A percentile compares a stretch with the other conserved stretches of the same genome.
phyloP scores from a whole-genome alignment of 2,329 filamentous ascomycete genomes.

The Teratosphaeria epicoccoides region DNA sequence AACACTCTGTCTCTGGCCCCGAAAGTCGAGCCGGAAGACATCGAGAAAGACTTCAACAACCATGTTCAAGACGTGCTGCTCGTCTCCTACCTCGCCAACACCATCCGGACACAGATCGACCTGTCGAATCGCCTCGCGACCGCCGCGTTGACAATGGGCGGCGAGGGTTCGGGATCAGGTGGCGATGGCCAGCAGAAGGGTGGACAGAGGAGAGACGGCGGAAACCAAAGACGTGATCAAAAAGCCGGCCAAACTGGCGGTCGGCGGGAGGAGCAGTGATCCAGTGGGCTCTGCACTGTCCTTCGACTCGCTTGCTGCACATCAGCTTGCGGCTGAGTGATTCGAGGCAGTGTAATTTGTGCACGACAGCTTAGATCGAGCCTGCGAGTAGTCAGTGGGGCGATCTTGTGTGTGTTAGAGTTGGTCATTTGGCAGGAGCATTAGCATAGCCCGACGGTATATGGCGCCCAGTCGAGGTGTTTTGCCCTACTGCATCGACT shows the following conservation, averaged over 20 bases:
- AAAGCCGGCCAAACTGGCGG: slow-evolving; percentile 20
- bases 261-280: slow-evolving; percentile 21
- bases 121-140: slow-evolving; percentile 87
- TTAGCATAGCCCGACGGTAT: slow-evolving; percentile 1
- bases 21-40: slow-evolving; percentile 81
- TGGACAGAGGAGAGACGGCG: slow-evolving; percentile 5
- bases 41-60: slow-evolving; percentile 99
- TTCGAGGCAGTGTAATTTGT: not conserved
- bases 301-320: not conserved
- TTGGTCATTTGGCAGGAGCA: not conserved
- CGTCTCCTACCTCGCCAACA: slow-evolving; percentile 96
- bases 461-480: slow-evolving; percentile 5
- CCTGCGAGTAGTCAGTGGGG: not conserved
- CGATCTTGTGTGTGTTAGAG: not conserved
- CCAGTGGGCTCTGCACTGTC: not conserved
- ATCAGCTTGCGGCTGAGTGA: not conserved
- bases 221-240: slow-evolving; percentile 9
- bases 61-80: slow-evolving; percentile 98
- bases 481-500: not conserved
- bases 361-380: not conserved
- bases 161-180: slow-evolving; percentile 3
- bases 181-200: slow-evolving; percentile 8
- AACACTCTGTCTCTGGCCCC: slow-evolving; percentile 86
- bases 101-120: slow-evolving; percentile 97
- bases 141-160: slow-evolving; percentile 38